Evolutionary conservation across 2,329 filamentous ascomycete species (phyloP).

Genomic region (Myriosclerotinia scirpicola): DNA sequence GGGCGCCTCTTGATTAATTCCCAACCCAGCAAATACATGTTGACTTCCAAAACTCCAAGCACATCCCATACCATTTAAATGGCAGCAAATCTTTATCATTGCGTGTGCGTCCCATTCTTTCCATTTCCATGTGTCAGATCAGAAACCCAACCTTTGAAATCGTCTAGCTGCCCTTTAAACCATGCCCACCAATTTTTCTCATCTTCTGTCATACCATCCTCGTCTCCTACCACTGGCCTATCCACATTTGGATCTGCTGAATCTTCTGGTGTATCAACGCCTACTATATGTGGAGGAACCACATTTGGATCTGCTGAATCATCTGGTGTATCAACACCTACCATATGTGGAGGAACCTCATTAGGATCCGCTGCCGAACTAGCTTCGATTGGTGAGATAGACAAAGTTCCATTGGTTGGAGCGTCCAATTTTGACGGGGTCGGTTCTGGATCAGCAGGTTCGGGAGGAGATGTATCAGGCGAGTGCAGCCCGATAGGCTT

Average conservation of each 20-base stretch:
- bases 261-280: constrained; percentile 35
- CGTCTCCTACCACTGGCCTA: constrained; percentile 33
- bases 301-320: constrained; percentile 31
- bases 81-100: neutral
- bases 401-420: constrained; percentile 30
- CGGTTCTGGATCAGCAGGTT: constrained; percentile 52
- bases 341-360: constrained; percentile 32
- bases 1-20: neutral
- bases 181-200: constrained; percentile 51
- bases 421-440: constrained; percentile 22
- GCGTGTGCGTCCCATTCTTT: constrained; percentile 4
- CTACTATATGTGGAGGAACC: too few relatives aligned
- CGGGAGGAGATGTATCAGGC: constrained; percentile 48
- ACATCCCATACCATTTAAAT: neutral
- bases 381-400: constrained; percentile 39
- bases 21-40: neutral
- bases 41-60: constrained; percentile 10
- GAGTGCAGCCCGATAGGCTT: constrained; percentile 49
- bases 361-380: constrained; percentile 35
- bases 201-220: constrained; percentile 31
- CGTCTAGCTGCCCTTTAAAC: constrained; percentile 50
- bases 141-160: constrained; percentile 40
- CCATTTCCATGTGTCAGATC: constrained; percentile 8
- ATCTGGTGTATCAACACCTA: constrained; percentile 37
- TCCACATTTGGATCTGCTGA: constrained; percentile 31